These are phyloP conservation scores for Entrophospora sp. DNA, from an alignment of 192 early-diverging fungal genomes.

Conservation along the genomic window DNA sequence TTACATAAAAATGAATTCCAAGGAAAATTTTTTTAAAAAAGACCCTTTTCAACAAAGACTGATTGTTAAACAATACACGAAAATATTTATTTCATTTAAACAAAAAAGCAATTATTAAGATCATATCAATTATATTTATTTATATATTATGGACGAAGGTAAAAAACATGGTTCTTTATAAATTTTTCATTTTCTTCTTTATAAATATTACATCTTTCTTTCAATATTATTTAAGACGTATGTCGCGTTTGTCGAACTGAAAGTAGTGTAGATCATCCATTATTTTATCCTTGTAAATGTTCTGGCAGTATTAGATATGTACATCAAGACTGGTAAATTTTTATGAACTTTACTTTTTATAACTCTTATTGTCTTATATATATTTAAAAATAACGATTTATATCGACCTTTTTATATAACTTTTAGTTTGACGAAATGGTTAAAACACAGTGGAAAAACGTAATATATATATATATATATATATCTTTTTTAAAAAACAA, in stretches of 20 bases:
- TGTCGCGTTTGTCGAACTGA: conserved; percentile 79
- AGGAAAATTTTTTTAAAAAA: no score
- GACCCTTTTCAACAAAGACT: no score
- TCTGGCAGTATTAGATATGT: conserved; percentile 90
- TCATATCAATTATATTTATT: no score
- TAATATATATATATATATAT: conserved; percentile 20
- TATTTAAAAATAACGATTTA: conserved; percentile 83
- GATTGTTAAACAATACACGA: no score
- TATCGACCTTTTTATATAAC: neutral
- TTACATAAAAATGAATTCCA: no score
- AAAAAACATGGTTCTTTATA: no score
- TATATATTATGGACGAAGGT: no score
- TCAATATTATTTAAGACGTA: no score
- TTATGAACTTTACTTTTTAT: conserved; percentile 58
- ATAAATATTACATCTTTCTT: no score
- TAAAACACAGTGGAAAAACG: conserved; percentile 71
- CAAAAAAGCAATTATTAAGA: no score
- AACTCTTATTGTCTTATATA: conserved; percentile 89
- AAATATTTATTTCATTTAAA: no score
- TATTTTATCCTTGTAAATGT: conserved; percentile 94
- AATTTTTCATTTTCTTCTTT: no score
- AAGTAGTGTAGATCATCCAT: conserved; percentile 67
- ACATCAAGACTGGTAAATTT: conserved; percentile 77
- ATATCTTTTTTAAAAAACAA: neutral
- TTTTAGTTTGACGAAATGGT: conserved; percentile 70